phyloP scores from a whole-genome alignment of 1,139 yeast species.

The Geotrichum phurueaensis region DNA sequence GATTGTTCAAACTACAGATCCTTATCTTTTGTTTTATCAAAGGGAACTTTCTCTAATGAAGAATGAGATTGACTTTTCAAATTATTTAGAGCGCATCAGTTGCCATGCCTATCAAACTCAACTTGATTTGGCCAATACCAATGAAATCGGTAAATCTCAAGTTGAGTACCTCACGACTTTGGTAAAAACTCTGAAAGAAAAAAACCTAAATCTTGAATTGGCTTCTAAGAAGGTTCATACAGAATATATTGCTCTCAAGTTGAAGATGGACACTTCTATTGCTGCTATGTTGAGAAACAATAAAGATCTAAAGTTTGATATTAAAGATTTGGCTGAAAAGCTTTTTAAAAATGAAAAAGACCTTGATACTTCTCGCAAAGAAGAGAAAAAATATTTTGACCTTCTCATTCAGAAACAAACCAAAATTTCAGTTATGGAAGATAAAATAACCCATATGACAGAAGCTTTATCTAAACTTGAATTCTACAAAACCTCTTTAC shows the following conservation, averaged over 20 bases:
- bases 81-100: conserved; percentile 49
- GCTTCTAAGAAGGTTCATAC: background rate
- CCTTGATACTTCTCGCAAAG: background rate
- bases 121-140: background rate
- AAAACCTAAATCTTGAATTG: background rate
- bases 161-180: background rate
- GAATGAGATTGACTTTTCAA: conserved; percentile 59
- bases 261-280: background rate
- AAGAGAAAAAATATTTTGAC: background rate
- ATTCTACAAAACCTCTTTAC: background rate
- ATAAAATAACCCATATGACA: background rate
- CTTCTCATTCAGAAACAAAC: background rate
- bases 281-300: background rate
- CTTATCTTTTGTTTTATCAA: conserved; percentile 43
- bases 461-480: background rate
- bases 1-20: conserved; percentile 11
- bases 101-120: background rate
- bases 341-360: background rate
- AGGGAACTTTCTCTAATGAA: conserved; percentile 52
- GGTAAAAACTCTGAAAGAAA: background rate
- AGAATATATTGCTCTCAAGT: background rate
- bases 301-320: background rate
- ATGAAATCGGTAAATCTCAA: background rate
- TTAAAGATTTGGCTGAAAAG: background rate
- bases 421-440: background rate